phyloP scores from a whole-genome alignment of 768 basidiomycete genomes.

The Termitomyces sp. region DNA sequence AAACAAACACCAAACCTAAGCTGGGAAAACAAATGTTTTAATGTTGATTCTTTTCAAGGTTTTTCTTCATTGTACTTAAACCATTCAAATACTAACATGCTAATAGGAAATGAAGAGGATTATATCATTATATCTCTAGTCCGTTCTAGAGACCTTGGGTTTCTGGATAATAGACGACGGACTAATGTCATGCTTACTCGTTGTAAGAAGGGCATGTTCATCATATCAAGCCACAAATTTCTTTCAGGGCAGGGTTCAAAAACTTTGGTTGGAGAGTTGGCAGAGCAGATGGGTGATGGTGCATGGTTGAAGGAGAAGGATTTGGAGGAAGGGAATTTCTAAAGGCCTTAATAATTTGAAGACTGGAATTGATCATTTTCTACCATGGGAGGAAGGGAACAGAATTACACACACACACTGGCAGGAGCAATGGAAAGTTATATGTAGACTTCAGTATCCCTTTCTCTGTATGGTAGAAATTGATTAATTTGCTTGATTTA shows the following conservation, averaged over 20 bases:
- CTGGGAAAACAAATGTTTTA: conserved; percentile 73
- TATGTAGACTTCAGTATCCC: background rate
- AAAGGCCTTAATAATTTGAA: background rate
- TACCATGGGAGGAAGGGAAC: conserved; percentile 7
- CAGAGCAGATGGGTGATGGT: conserved; percentile 26
- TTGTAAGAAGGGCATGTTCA: conserved; percentile 74
- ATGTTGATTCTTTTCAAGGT: conserved; percentile 88
- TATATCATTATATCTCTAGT: conserved; percentile 72
- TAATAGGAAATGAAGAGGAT: conserved; percentile 76
- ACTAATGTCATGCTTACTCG: conserved; percentile 88
- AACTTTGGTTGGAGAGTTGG: conserved; percentile 39
- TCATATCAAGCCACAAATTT: conserved; percentile 59
- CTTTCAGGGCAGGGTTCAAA: conserved; percentile 44
- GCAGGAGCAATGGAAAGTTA: background rate
- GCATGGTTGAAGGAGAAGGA: conserved; percentile 34
- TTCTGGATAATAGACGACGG: conserved; percentile 56
- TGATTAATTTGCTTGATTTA: background rate
- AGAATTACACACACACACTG: background rate
- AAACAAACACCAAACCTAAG: conserved; percentile 37
- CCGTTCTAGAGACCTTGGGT: conserved; percentile 54
- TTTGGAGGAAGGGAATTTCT: conserved; percentile 31
- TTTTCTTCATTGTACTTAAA: background rate
- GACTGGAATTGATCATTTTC: conserved; percentile 6
- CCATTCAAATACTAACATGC: background rate
- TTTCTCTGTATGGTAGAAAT: conserved; percentile 8